Base-by-base conservation (phyloP, 2,329 filamentous ascomycete genomes). In the Sporothrix phasma region DNA sequence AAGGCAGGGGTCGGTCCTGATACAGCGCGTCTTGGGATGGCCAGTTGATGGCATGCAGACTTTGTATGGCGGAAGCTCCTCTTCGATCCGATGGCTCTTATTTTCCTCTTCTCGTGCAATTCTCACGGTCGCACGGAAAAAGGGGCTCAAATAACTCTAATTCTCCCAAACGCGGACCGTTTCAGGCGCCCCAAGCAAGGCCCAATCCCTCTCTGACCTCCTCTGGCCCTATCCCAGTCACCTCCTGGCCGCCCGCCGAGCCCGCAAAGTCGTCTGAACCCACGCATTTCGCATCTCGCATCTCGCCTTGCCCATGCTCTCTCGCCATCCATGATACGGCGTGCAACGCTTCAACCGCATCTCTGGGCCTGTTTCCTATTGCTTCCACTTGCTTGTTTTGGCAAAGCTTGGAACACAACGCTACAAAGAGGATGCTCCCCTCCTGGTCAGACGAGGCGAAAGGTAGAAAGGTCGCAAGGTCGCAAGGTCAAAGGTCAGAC, bases 311-410 rank as follows among this genome's bases (percentile, higher is more conserved):
- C 22, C 13, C 17, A 49, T 29, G 7, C 43, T 11, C 34, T 37
- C 1, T 34, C 47, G n/a, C n/a, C n/a, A n/a, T n/a, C n/a, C n/a
- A n/a, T n/a, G n/a, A n/a, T n/a, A n/a, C n/a, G n/a, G n/a, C n/a
- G n/a, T n/a, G n/a, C n/a, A n/a, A n/a, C n/a, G n/a, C n/a, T n/a
- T n/a, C n/a, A n/a, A 34, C 47, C 26, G 19, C 26, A n/a, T 17
- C 26, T 8, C 34, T 51, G 47, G 26, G 47, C 11, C 24, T 53
- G 54, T 58, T 51, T 43, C 37, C 51, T 19, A 29, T 22, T 62
- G 51, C 63, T 65, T 65, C 56, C 39, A 61, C 61, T 61, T 61
- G 22, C 13, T 22, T 60, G 53, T 64, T 64, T 53, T 51, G 54
- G 62, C 43, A 64, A 63, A 49, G 61, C 61, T 56, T 63, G 39